phyloP scores from a whole-genome alignment of 83 land plant species.

The Thuja plicata region DNA sequence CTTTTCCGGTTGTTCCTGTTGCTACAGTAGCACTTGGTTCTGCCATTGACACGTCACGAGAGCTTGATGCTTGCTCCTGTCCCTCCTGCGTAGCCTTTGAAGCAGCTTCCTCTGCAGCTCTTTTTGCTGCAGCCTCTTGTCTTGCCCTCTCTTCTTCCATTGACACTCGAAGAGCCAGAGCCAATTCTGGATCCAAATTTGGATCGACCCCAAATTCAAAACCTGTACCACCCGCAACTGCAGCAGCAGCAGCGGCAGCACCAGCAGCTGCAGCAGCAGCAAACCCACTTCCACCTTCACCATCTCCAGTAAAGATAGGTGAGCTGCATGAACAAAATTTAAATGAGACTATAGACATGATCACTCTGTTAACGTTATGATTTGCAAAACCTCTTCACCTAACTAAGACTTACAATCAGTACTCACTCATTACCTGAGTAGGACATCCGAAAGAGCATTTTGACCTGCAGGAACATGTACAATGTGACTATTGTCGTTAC shows the following conservation, averaged over 20 bases:
- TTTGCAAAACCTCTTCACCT: neutral
- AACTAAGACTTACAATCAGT: neutral
- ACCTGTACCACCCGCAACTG: conserved; percentile 70
- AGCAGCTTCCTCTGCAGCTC: conserved; percentile 77
- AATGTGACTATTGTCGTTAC: conserved; percentile 83
- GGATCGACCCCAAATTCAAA: conserved; percentile 95
- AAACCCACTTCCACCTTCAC: conserved; percentile 91
- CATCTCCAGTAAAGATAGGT: conserved; percentile 89
- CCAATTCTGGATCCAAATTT: conserved; percentile 90
- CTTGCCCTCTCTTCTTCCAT: conserved; percentile 98
- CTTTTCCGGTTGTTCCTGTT: conserved; percentile 39
- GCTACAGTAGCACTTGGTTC: conserved; percentile 39
- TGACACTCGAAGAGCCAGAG: conserved; percentile 87
- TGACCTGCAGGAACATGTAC: conserved; percentile 82
- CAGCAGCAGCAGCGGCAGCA: conserved; percentile 69
- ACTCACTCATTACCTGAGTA: conserved; percentile 48
- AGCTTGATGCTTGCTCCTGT: conserved; percentile 34
- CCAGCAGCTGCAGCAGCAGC: conserved; percentile 91
- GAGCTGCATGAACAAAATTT: conserved; percentile 42
- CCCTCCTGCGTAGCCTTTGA: conserved; percentile 45
- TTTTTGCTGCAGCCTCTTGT: conserved; percentile 89
- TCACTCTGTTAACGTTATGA: neutral
- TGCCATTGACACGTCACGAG: conserved; percentile 67
- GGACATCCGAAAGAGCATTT: conserved; percentile 78
- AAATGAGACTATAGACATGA: neutral